Evolutionary conservation across 2,329 filamentous ascomycete genomes (phyloP), one percentile per base, ranked within the genome.

Genomic region (Sporothrix phasma): DNA sequence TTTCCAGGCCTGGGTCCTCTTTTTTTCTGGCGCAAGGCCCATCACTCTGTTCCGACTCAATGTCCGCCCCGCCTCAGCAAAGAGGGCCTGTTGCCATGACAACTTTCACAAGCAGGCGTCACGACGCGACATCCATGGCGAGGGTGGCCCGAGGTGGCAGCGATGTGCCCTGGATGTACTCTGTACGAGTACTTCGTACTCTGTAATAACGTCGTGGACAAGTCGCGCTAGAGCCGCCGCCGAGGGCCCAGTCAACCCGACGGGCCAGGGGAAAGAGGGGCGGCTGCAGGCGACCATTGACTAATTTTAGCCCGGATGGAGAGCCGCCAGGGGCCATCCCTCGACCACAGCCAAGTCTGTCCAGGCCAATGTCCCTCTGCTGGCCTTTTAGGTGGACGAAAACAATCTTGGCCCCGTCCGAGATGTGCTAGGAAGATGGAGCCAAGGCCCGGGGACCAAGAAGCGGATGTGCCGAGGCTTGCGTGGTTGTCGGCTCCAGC

Each of bases 61-160:
- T 49, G 24, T 5, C 46, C 46, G 24, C 46, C 46, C 46, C 46
- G 24, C 24, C 22, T 17, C 13, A 29, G 34, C 34, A 49, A 2
- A 49, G 22, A 22, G 43, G 43, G 43, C 13, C 13, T 61, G 65
- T 66, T 66, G 65, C 65, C 39, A 63, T 54, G 61, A 51, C 65
- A 65, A 65, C 63, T 24, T 19, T 5, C 15, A 19, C 5, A 39
- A 15, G 22, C 41, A 46, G 56, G n/a, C 15, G 49, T 54, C 17
- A 29, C 34, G 54, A 65, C 60, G 59, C 59, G 51, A 59, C 60
- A 51, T 37, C 59, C 51, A 39, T 37, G n/a, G 51, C 31, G 51
- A 56, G 31, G 37, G 31, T 56, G 51, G 51, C 19, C 31, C 37
- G 24, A 24, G 26, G 19, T 24, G 51, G 19, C 51, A 39, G 10